These are phyloP conservation scores for Leptomonas seymouri DNA, from an alignment of 208 protist species.

Conservation along the genomic window DNA sequence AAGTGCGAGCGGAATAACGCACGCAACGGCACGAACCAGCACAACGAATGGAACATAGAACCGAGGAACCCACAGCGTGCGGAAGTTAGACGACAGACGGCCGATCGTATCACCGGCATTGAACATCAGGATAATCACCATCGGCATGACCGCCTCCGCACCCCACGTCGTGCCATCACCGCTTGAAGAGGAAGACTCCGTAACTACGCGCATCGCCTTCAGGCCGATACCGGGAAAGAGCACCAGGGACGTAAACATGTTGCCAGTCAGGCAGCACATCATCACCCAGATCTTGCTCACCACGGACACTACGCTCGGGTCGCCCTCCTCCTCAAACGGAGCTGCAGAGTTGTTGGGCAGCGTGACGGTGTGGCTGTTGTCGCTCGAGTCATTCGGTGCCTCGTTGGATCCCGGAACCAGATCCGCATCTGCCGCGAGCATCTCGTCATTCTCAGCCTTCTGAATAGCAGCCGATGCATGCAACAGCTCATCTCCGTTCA, in stretches of 20 bases:
- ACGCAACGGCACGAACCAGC: conserved; percentile 30
- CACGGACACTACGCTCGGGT: conserved; percentile 28
- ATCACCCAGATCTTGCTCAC: conserved; percentile 45
- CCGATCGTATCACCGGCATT: conserved; percentile 37
- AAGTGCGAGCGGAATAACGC: conserved; percentile 41
- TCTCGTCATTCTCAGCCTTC: background rate
- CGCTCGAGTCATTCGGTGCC: background rate
- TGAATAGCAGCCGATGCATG: background rate
- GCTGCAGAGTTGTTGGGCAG: background rate
- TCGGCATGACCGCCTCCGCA: conserved; percentile 37
- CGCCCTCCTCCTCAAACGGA: conserved; percentile 7
- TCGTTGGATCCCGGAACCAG: background rate
- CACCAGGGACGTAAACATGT: conserved; percentile 42
- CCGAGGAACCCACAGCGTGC: conserved; percentile 27
- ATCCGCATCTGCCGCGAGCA: background rate
- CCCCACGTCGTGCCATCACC: conserved; percentile 27
- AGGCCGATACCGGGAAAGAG: conserved; percentile 52
- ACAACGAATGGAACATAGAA: conserved; percentile 23
- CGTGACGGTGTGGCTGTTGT: conserved; percentile 2
- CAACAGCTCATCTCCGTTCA: too few relatives aligned
- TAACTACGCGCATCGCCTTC: conserved; percentile 28
- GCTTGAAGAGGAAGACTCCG: background rate
- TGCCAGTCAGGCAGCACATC: conserved; percentile 36
- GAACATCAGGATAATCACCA: conserved; percentile 47
- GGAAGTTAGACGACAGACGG: conserved; percentile 35